phyloP scores from a whole-genome alignment of 2,329 filamentous ascomycete genomes.

The Fusarium tanahbumbuense region DNA sequence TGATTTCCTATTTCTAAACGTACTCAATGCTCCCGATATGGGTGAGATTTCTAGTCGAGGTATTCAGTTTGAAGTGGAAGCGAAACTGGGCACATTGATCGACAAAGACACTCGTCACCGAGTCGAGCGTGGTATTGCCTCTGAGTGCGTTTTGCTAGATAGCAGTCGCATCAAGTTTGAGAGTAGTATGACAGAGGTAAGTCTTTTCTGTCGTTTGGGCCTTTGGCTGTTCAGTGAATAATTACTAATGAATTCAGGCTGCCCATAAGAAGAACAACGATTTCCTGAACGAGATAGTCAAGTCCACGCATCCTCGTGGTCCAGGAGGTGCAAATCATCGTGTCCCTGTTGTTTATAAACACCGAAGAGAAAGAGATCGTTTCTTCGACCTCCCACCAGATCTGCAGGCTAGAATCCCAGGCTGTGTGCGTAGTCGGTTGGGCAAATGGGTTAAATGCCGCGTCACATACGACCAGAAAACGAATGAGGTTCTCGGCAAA shows the following conservation, averaged over 20 bases:
- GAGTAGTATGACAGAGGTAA: conserved; percentile 90
- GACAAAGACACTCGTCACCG: conserved; percentile 77
- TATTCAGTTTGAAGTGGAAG: conserved; percentile 91
- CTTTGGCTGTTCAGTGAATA: background rate
- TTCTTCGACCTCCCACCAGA: conserved; percentile 80
- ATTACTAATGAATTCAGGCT: conserved; percentile 58
- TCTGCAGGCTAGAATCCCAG: conserved; percentile 70
- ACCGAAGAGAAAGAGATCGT: conserved; percentile 83
- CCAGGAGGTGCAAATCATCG: conserved; percentile 58
- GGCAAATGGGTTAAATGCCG: conserved; percentile 61
- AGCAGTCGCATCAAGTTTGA: conserved; percentile 75
- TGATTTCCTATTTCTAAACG: conserved; percentile 81
- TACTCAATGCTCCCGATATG: conserved; percentile 75
- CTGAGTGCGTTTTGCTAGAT: conserved; percentile 76
- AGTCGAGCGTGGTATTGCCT: conserved; percentile 73
- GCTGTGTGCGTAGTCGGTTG: conserved; percentile 70
- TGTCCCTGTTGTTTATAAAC: conserved; percentile 80
- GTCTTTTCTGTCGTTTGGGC: conserved; percentile 35
- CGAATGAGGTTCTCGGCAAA: conserved; percentile 75
- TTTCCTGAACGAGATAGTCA: conserved; percentile 79
- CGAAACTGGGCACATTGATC: conserved; percentile 87
- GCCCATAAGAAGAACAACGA: conserved; percentile 88
- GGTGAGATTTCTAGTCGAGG: conserved; percentile 71
- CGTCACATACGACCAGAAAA: conserved; percentile 81
- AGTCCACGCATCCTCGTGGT: conserved; percentile 67